Evolutionary conservation across 371 early-diverging fungal genomes (phyloP).

Genomic region (Gilbertella persicaria): DNA sequence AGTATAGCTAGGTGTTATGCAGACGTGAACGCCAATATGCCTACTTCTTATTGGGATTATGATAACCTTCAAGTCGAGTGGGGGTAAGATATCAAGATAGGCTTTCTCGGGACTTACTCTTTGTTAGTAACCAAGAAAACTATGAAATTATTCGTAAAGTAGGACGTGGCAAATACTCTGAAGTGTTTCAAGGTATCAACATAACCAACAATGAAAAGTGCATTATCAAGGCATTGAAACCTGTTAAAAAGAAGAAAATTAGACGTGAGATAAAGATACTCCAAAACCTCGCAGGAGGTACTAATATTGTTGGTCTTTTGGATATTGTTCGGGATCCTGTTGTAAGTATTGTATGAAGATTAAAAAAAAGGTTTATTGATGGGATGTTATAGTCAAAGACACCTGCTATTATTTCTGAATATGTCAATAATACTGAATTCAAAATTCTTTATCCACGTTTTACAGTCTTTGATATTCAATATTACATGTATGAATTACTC

Average conservation of each 20-base stretch:
- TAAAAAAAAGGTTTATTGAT: background rate
- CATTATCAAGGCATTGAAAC: constrained; percentile 99
- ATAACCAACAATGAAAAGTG: constrained; percentile 76
- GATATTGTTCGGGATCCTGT: constrained; percentile 97
- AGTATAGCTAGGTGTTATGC: constrained; percentile 87
- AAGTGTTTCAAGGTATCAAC: constrained; percentile 97
- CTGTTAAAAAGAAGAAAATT: constrained; percentile 99
- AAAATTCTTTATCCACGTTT: constrained; percentile 74
- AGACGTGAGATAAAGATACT: constrained; percentile 99
- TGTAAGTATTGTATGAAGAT: constrained; percentile 36
- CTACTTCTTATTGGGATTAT: constrained; percentile 95
- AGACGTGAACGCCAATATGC: constrained; percentile 83
- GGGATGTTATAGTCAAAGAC: constrained; percentile 72
- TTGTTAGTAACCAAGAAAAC: constrained; percentile 85
- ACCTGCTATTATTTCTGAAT: constrained; percentile 97
- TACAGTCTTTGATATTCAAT: constrained; percentile 92
- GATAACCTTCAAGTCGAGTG: constrained; percentile 85
- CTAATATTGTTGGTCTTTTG: constrained; percentile 90
- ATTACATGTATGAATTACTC: constrained; percentile 95
- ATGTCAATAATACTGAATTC: constrained; percentile 84
- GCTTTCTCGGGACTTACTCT: no score
- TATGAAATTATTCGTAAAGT: constrained; percentile 97
- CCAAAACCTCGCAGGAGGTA: constrained; percentile 94
- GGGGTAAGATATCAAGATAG: constrained; percentile 70
- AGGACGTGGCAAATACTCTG: constrained; percentile 99